Evolutionary conservation across 768 basidiomycete species (phyloP).

Genomic region (Hygrophorus pudorinus): DNA sequence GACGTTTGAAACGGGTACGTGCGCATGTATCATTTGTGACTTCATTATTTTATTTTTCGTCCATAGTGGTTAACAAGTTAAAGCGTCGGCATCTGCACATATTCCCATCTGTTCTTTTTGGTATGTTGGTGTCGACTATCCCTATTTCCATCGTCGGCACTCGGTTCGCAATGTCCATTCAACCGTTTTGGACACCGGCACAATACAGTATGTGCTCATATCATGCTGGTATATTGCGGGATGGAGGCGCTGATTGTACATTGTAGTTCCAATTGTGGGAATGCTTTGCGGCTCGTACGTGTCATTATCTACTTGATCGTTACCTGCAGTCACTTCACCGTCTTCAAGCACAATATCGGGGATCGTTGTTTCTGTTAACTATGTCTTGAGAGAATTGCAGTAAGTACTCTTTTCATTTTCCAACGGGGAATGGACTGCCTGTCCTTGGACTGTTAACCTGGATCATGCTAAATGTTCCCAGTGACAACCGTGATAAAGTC

Average conservation of each 20-base stretch:
- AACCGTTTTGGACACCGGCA: constrained; percentile 77
- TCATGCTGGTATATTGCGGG: background rate
- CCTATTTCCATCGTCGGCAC: constrained; percentile 72
- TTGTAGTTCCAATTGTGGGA: constrained; percentile 67
- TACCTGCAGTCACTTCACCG: no score
- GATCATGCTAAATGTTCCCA: constrained; percentile 21
- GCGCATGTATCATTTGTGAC: background rate
- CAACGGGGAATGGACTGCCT: background rate
- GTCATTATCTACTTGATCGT: no score
- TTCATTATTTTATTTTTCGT: background rate
- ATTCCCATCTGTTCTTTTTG: constrained; percentile 59
- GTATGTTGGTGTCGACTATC: constrained; percentile 67
- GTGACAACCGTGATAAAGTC: constrained; percentile 77
- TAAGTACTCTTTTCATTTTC: constrained; percentile 22
- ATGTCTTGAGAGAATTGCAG: constrained; percentile 70
- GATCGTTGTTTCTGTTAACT: constrained; percentile 60
- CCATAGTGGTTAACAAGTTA: constrained; percentile 69
- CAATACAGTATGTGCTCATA: constrained; percentile 52
- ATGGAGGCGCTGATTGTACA: background rate
- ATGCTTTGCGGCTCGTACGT: constrained; percentile 59
- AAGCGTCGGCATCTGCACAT: constrained; percentile 64
- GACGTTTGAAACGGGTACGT: constrained; percentile 65
- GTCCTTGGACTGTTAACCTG: background rate
- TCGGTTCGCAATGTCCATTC: constrained; percentile 62
- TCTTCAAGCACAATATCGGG: constrained; percentile 52